Evolutionary conservation across 208 protist genomes (phyloP).

Genomic region (Trypanosoma cruzi): DNA sequence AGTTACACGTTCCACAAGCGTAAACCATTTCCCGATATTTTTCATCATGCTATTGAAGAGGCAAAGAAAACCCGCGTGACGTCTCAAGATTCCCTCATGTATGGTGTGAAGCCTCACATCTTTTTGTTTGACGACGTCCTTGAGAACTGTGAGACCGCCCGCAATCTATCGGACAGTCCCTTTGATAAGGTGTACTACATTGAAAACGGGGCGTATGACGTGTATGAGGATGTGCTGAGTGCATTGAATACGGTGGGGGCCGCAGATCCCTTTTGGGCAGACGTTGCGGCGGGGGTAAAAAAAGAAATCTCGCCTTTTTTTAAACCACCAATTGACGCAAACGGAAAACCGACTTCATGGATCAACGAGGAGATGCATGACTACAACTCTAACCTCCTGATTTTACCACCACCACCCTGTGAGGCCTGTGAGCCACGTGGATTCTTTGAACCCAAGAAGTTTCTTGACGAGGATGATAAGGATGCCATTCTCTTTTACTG

Average conservation of each 20-base stretch:
- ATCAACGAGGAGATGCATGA: constrained; percentile 74
- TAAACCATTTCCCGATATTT: constrained; percentile 83
- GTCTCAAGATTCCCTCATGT: constrained; percentile 63
- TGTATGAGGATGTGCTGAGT: constrained; percentile 65
- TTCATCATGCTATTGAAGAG: constrained; percentile 61
- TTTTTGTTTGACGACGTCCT: constrained; percentile 80
- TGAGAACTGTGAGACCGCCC: constrained; percentile 65
- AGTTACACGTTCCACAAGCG: constrained; percentile 75
- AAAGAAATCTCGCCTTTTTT: constrained; percentile 73
- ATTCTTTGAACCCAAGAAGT: constrained; percentile 35
- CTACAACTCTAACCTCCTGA: constrained; percentile 73
- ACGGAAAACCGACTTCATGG: constrained; percentile 61
- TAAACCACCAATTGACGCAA: constrained; percentile 30
- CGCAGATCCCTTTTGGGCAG: constrained; percentile 70
- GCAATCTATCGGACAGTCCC: constrained; percentile 49
- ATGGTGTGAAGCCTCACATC: constrained; percentile 67
- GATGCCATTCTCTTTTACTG: constrained; percentile 80
- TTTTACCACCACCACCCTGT: constrained; percentile 58
- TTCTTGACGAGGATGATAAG: constrained; percentile 70
- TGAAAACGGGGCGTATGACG: constrained; percentile 65
- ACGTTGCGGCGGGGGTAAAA: constrained; percentile 55
- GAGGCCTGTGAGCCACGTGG: constrained; percentile 40
- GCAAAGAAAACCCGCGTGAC: constrained; percentile 45
- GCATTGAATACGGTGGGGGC: constrained; percentile 57
- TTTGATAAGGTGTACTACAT: constrained; percentile 73